phyloP scores from a whole-genome alignment of 345 rosid genomes.

The Clarkia xantiana region DNA sequence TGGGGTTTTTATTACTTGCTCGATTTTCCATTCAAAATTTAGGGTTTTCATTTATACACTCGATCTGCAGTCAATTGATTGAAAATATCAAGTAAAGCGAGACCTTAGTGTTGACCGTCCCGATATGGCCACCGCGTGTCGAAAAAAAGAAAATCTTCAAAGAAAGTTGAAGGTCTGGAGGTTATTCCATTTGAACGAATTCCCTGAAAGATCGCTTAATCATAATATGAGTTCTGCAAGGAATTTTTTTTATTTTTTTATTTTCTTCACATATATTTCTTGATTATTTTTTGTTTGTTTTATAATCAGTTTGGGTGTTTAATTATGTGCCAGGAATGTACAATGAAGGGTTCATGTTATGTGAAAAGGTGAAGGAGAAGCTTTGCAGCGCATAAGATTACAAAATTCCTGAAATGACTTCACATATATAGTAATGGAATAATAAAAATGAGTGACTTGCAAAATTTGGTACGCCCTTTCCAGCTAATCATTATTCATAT shows the following conservation, averaged over 20 bases:
- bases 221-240: background rate
- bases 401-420: conserved; percentile 84
- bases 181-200: conserved; percentile 49
- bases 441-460: conserved; percentile 61
- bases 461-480: conserved; percentile 48
- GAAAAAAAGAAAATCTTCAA: conserved; percentile 50
- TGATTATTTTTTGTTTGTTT: background rate
- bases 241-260: background rate
- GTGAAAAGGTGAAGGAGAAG: conserved; percentile 93
- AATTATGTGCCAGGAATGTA: conserved; percentile 49
- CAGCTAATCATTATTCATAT: no score
- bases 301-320: background rate
- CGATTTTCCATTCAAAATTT: no score
- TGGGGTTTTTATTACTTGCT: no score
- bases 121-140: conserved; percentile 43
- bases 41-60: no score
- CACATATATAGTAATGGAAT: conserved; percentile 82
- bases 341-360: conserved; percentile 71
- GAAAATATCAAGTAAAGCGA: conserved; percentile 42
- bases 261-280: conserved; percentile 1
- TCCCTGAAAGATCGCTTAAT: conserved; percentile 48
- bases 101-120: conserved; percentile 71
- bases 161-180: conserved; percentile 62
- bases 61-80: no score
- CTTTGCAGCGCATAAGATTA: conserved; percentile 75